Conservation (phyloP, 2,329 filamentous ascomycete species). For the Alternaria solani region DNA sequence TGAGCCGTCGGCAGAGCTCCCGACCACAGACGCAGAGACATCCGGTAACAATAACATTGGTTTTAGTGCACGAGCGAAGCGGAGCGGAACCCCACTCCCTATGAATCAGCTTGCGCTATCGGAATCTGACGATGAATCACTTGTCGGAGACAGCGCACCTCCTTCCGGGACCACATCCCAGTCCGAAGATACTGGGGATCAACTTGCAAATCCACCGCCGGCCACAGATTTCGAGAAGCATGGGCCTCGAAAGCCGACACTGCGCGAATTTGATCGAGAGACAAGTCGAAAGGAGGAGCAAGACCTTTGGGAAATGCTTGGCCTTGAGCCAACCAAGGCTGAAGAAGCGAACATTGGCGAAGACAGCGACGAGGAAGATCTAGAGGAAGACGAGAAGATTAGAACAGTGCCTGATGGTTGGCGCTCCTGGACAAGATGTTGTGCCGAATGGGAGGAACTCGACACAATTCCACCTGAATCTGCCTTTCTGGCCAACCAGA, state of each 20-base stretch:
- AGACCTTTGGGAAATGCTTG: constrained; percentile 56
- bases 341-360: constrained; percentile 29
- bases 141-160: background rate
- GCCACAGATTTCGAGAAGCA: background rate
- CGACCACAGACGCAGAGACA: constrained; percentile 38
- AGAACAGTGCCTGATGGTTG: constrained; percentile 55
- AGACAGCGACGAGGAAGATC: constrained; percentile 27
- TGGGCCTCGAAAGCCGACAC: constrained; percentile 1
- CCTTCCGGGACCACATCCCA: background rate
- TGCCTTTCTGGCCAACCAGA: constrained; percentile 33
- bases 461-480: constrained; percentile 12
- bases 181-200: constrained; percentile 9
- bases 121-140: constrained; percentile 19
- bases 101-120: constrained; percentile 21
- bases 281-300: constrained; percentile 56
- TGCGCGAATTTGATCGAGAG: constrained; percentile 58
- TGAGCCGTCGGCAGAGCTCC: constrained; percentile 33
- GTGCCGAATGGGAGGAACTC: constrained; percentile 60
- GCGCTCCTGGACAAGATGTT: constrained; percentile 57
- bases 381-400: constrained; percentile 31
- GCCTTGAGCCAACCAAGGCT: constrained; percentile 28
- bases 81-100: constrained; percentile 42
- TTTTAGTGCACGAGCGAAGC: constrained; percentile 32
- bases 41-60: constrained; percentile 22
- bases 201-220: constrained; percentile 8